Evolutionary conservation across 257 asterid genomes (phyloP), one percentile per base, ranked within the genome.

Genomic region (Solanum peruvianum): DNA sequence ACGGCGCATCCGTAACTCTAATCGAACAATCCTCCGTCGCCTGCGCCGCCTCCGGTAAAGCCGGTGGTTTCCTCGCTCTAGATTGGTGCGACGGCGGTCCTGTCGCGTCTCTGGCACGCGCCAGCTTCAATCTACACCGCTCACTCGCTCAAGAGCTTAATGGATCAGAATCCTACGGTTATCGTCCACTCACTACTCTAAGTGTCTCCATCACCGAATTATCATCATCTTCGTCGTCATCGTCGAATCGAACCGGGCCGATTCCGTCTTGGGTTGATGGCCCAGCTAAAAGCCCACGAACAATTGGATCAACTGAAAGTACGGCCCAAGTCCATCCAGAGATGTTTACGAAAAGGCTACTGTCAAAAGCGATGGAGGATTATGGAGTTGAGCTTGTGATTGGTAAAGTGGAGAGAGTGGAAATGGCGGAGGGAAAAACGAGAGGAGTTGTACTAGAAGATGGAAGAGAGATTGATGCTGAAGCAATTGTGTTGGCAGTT

Each of bases 311-410:
- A 39, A 86, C 92, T 7, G 93, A 88, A 64, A 94, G 98, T 11
- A 97, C 98, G 89, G 98, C 99, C 72, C 99, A 95, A 89, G 98
- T 97, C 44, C 98, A 97, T 88, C 99, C 99, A 13, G 89, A 87
- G 87, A 89, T 95, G 52, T 94, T 95, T 71, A 94, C 98, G 0
- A 91, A 91, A 87, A 87, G 93, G 12, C 88, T 97, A 84, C 29
- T 91, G 86, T 88, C 89, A 56, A 94, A 93, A 90, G 98, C 98
- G 39, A 93, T 94, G 89, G 94, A 91, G 86, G 93, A 92, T 12
- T 92, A 91, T 58, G 99, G 95, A 2, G 73, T 93, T 87, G 88
- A 91, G 91, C 94, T 97, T 86, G 92, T 94, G 80, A 94, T 91
- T 1, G 98, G 98, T 16, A 95, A 92, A 88, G 86, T 92, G 49